These are phyloP conservation scores for Wickerhamomyces bovis DNA, from an alignment of 805 yeast species.

Conservation along the genomic window DNA sequence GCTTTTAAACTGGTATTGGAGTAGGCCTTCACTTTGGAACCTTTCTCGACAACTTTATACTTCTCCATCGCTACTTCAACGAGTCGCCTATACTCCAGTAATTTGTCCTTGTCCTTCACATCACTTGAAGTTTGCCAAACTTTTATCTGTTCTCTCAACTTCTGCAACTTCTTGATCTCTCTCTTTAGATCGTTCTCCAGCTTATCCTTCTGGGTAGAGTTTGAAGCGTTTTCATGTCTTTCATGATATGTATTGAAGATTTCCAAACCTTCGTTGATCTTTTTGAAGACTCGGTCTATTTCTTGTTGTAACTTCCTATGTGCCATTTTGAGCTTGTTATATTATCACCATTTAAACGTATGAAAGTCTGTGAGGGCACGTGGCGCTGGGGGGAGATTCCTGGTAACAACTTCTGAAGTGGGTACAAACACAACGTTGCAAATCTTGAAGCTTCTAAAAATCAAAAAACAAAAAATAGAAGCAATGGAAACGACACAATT, in stretches of 20 bases:
- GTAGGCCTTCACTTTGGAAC: conserved; percentile 88
- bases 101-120: conserved; percentile 79
- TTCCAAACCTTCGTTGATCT: conserved; percentile 84
- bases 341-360: conserved; percentile 8
- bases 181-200: conserved; percentile 86
- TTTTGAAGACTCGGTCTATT: conserved; percentile 84
- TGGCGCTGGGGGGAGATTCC: background rate
- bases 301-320: conserved; percentile 38
- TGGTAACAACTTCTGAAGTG: background rate
- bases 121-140: conserved; percentile 89
- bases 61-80: conserved; percentile 87
- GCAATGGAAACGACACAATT: background rate
- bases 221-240: conserved; percentile 73
- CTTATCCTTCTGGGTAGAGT: conserved; percentile 84
- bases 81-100: conserved; percentile 66
- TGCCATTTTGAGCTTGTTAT: conserved; percentile 15
- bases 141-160: conserved; percentile 90
- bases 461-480: too few relatives aligned
- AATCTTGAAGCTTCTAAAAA: background rate
- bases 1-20: conserved; percentile 84
- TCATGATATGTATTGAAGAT: conserved; percentile 82
- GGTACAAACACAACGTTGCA: background rate
- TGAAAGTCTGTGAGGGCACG: background rate
- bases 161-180: conserved; percentile 90
- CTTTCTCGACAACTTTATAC: conserved; percentile 89